phyloP scores from a whole-genome alignment of 2,329 filamentous ascomycete species.

The Chrysoporthe puriensis region DNA sequence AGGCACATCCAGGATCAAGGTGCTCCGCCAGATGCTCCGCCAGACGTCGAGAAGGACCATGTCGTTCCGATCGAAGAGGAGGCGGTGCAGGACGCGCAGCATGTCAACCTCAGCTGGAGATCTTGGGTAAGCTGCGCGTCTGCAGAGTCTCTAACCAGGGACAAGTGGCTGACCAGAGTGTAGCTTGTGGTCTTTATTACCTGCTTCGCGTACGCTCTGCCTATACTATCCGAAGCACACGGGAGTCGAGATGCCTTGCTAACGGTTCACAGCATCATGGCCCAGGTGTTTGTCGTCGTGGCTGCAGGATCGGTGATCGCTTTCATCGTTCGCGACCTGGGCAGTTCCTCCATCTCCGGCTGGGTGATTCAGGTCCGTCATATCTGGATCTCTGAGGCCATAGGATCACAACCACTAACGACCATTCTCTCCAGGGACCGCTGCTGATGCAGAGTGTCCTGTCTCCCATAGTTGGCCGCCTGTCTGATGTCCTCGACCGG shows the following conservation, averaged over 20 bases:
- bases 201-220: conserved; percentile 49
- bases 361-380: conserved; percentile 57
- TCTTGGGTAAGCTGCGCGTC: conserved; percentile 48
- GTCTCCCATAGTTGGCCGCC: conserved; percentile 57
- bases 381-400: not conserved
- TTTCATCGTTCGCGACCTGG: conserved; percentile 59
- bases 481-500: conserved; percentile 60
- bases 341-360: conserved; percentile 51
- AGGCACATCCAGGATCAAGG: conserved; percentile 9
- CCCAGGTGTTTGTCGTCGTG: conserved; percentile 59
- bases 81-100: conserved; percentile 39
- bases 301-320: conserved; percentile 59
- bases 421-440: conserved; percentile 47
- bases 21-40: not conserved
- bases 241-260: not conserved
- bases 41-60: conserved; percentile 16
- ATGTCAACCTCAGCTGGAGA: conserved; percentile 57
- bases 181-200: conserved; percentile 47
- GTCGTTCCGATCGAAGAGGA: conserved; percentile 38
- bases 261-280: conserved; percentile 45
- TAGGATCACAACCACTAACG: too few relatives aligned
- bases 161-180: not conserved
- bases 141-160: too few relatives aligned
- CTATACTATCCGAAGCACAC: not conserved
- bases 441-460: conserved; percentile 61